phyloP scores from a whole-genome alignment of 2,329 filamentous ascomycete genomes.

The Aureobasidium sp. region DNA sequence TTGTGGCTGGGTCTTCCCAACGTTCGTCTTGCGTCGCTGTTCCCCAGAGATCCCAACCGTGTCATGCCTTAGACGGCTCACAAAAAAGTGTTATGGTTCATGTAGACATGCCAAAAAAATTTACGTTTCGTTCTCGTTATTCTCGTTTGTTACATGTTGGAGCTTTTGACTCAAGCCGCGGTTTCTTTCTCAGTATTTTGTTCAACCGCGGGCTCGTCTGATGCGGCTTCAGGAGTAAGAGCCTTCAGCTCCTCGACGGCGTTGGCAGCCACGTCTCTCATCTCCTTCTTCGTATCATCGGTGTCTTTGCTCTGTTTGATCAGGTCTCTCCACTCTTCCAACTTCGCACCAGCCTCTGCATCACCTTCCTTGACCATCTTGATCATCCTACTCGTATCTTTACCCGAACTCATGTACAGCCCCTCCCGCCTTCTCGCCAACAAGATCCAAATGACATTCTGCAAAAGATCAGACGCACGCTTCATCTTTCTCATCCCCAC shows the following conservation, averaged over 20 bases:
- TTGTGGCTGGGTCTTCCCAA: constrained; percentile 59
- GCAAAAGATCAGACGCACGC: constrained; percentile 25
- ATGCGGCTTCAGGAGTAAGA: no score
- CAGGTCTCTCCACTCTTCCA: constrained; percentile 24
- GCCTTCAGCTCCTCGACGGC: constrained; percentile 15
- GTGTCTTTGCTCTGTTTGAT: constrained; percentile 23
- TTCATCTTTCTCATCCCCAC: constrained; percentile 22
- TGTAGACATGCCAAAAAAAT: background rate
- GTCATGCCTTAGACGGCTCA: constrained; percentile 32
- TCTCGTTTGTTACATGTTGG: background rate
- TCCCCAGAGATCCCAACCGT: constrained; percentile 56
- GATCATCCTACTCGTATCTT: constrained; percentile 30
- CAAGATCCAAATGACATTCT: constrained; percentile 28
- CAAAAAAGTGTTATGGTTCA: background rate
- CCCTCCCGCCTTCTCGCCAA: constrained; percentile 20
- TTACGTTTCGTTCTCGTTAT: background rate
- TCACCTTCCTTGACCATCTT: constrained; percentile 22
- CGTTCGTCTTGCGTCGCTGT: constrained; percentile 52
- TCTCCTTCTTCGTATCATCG: constrained; percentile 20
- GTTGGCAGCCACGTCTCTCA: constrained; percentile 21
- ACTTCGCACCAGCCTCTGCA: constrained; percentile 18
- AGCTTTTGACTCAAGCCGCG: background rate
- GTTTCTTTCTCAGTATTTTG: background rate
- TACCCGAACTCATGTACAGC: constrained; percentile 28
- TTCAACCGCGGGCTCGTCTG: background rate